phyloP scores from a whole-genome alignment of 2,329 filamentous ascomycete species.

The Myriosclerotinia curreyana region DNA sequence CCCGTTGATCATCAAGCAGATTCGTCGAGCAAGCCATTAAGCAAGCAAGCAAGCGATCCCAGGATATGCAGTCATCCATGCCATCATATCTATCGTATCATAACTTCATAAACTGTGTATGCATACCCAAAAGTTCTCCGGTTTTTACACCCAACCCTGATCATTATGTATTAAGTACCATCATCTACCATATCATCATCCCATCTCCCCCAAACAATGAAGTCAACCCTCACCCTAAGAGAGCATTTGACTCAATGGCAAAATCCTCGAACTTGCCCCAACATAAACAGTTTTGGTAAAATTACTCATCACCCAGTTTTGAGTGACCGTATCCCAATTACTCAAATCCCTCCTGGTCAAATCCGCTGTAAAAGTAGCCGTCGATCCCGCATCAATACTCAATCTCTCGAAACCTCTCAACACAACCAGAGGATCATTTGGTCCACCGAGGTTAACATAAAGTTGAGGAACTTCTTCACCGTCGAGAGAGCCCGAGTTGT shows the following conservation, averaged over 20 bases:
- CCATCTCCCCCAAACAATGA: too few species aligned
- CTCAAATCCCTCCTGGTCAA: slow-evolving; percentile 78
- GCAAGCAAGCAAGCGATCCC: too few species aligned
- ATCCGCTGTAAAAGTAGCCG: slow-evolving; percentile 61
- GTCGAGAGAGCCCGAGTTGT: slow-evolving; percentile 51
- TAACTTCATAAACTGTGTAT: slow-evolving; percentile 12
- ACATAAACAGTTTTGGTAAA: slow-evolving; percentile 39
- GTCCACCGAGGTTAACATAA: slow-evolving; percentile 77
- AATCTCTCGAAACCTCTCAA: slow-evolving; percentile 82
- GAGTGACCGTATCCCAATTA: slow-evolving; percentile 76
- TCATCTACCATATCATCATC: background rate
- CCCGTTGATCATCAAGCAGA: too few species aligned
- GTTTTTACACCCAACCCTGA: background rate
- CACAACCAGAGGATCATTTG: slow-evolving; percentile 62
- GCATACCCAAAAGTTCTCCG: background rate
- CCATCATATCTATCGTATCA: background rate
- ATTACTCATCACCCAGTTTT: slow-evolving; percentile 69
- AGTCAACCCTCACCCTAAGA: slow-evolving; percentile 4
- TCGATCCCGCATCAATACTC: slow-evolving; percentile 66
- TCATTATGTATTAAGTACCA: slow-evolving; percentile 6
- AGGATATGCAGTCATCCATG: background rate
- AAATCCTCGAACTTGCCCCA: slow-evolving; percentile 37
- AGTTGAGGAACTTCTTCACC: slow-evolving; percentile 60
- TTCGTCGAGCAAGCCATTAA: too few species aligned
- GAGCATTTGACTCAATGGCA: slow-evolving; percentile 34